Percentiles rank a stretch among this genome's conserved stretches.
These are phyloP conservation scores for Stentor coeruleus DNA, from an alignment of 73 alveolate species.

Conservation along the genomic window DNA sequence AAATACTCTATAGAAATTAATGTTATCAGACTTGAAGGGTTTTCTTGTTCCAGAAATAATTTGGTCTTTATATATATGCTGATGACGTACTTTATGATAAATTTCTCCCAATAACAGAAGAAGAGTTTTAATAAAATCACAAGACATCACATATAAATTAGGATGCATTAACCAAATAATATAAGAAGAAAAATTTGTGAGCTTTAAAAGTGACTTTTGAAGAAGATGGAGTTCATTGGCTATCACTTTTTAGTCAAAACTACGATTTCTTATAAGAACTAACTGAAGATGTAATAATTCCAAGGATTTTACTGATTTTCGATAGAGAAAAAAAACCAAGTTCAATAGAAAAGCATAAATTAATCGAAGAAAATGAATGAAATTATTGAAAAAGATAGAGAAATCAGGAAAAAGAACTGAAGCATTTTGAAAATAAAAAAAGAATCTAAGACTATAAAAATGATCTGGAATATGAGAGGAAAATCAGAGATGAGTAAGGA, in stretches of 20 bases:
- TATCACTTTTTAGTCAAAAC: not conserved
- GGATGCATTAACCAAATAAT: not conserved
- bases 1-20: not conserved
- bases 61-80: not conserved
- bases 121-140: not conserved
- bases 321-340: not conserved
- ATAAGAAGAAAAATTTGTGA: not conserved
- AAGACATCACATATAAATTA: not conserved
- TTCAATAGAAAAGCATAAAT: not conserved
- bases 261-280: not conserved
- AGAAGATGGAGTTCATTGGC: not conserved
- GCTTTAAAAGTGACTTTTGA: not conserved
- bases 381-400: not conserved
- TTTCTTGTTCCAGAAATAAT: not conserved
- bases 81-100: not conserved
- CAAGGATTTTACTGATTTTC: not conserved
- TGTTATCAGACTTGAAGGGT: not conserved
- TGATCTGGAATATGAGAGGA: not conserved
- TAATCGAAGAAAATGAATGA: not conserved
- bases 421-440: not conserved
- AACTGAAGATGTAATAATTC: not conserved
- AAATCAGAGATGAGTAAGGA: not conserved
- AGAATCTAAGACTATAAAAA: not conserved
- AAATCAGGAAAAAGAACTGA: not conserved
- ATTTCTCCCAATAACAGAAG: not conserved